Evolutionary conservation across 176 grass and related monocot genomes (phyloP).

Genomic region (Zizania latifolia): DNA sequence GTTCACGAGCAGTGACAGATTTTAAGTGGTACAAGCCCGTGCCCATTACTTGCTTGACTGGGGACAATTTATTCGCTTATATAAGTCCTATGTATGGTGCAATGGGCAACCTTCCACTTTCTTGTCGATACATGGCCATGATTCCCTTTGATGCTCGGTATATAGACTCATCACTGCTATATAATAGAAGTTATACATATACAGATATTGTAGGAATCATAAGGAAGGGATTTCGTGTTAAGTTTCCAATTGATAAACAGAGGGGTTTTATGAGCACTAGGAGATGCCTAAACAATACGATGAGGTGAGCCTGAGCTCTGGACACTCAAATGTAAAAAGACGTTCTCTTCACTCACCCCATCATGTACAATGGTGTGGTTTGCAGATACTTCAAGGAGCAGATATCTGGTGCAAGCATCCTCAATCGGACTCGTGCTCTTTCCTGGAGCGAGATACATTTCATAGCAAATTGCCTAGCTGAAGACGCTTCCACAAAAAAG

Average conservation of each 20-base stretch:
- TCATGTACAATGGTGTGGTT: background rate
- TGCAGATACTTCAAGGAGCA: background rate
- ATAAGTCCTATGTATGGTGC: background rate
- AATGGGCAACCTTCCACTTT: background rate
- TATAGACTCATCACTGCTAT: background rate
- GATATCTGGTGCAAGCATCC: background rate
- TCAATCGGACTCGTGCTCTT: background rate
- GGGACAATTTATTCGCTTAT: conserved; percentile 22
- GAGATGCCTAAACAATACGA: background rate
- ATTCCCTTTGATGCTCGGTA: background rate
- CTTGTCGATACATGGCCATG: conserved; percentile 24
- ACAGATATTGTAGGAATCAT: background rate
- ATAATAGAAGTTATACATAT: background rate
- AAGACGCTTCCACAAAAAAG: background rate
- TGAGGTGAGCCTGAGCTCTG: background rate
- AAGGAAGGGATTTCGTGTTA: background rate
- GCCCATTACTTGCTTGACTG: conserved; percentile 11
- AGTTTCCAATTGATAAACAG: background rate
- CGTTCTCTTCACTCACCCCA: background rate
- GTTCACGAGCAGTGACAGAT: background rate
- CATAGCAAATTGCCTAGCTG: background rate
- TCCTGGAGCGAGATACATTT: background rate
- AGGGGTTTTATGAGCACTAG: background rate
- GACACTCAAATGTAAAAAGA: background rate
- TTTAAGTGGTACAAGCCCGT: background rate